A percentile compares a stretch with the other conserved stretches of the same genome.
phyloP scores from a whole-genome alignment of 768 basidiomycete species.

The Gymnopilus dilepis region DNA sequence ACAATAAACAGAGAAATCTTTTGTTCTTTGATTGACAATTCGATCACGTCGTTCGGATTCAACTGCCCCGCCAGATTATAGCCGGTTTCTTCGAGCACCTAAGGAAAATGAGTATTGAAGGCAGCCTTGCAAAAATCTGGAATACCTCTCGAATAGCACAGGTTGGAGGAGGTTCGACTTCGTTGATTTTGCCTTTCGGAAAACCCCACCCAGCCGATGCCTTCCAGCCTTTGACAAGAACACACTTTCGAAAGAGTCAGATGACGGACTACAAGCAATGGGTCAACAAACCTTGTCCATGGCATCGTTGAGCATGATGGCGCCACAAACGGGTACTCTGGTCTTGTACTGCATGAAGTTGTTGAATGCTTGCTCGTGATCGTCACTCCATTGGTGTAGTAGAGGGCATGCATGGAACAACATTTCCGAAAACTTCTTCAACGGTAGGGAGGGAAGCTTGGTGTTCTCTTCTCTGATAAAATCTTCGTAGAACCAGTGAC shows the following conservation, averaged over 20 bases:
- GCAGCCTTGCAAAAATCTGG: constrained; percentile 2
- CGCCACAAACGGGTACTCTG: constrained; percentile 95
- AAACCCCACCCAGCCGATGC: constrained; percentile 98
- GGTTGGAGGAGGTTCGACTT: constrained; percentile 79
- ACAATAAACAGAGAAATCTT: constrained; percentile 91
- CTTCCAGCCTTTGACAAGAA: constrained; percentile 99
- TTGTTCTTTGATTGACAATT: constrained; percentile 89
- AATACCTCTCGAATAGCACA: constrained; percentile 94
- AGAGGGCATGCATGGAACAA: constrained; percentile 87
- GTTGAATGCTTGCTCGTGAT: constrained; percentile 86
- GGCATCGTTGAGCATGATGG: constrained; percentile 89
- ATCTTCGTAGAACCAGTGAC: constrained; percentile 99
- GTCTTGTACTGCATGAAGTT: constrained; percentile 97
- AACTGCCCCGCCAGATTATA: constrained; percentile 82
- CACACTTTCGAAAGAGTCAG: constrained; percentile 59
- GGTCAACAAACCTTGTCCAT: constrained; percentile 82
- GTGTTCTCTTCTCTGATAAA: constrained; percentile 93
- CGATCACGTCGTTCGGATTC: constrained; percentile 71
- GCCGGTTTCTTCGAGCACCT: constrained; percentile 98
- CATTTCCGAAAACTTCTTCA: constrained; percentile 93
- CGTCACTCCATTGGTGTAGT: constrained; percentile 80
- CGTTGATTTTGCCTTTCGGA: constrained; percentile 99
- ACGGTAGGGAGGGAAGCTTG: constrained; percentile 82
- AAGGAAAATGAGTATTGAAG: constrained; percentile 17
- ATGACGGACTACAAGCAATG: constrained; percentile 1